These are phyloP conservation scores for Mychonastes homosphaera DNA, from an alignment of 139 green algal genomes.

Conservation along the genomic window DNA sequence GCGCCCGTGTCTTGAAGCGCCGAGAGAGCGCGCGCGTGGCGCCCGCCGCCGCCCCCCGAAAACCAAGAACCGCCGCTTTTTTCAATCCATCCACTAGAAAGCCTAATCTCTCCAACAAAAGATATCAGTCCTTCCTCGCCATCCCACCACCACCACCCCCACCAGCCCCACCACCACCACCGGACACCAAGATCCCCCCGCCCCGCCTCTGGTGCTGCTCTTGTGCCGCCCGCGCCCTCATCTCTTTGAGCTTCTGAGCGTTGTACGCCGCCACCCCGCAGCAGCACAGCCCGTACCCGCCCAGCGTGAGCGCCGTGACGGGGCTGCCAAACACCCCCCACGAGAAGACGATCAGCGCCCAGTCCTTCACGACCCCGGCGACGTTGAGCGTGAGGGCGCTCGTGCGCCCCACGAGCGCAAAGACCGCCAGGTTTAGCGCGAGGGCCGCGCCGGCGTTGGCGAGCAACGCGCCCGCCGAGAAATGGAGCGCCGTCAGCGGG, in stretches of 20 bases:
- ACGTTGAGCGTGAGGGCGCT: conserved; percentile 97
- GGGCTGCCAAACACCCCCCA: conserved; percentile 75
- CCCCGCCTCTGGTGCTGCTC: conserved; percentile 28
- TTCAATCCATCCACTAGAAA: neutral
- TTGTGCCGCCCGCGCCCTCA: conserved; percentile 35
- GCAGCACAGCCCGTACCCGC: conserved; percentile 61
- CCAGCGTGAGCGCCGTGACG: conserved; percentile 76
- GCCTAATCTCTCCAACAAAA: too few species aligned
- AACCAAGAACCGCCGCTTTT: neutral
- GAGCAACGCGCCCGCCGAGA: conserved; percentile 68
- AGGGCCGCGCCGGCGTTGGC: conserved; percentile 81
- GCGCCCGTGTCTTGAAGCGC: too few species aligned
- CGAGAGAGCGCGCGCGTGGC: too few species aligned
- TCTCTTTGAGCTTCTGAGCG: conserved; percentile 61
- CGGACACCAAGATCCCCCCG: neutral
- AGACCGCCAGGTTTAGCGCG: conserved; percentile 50
- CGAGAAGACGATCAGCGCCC: conserved; percentile 91
- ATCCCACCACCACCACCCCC: too few species aligned
- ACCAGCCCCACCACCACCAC: neutral
- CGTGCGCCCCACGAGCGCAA: conserved; percentile 55
- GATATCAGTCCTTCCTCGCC: too few species aligned
- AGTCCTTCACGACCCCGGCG: conserved; percentile 96
- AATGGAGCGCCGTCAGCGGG: conserved; percentile 15
- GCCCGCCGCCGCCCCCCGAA: too few species aligned
- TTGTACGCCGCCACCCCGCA: conserved; percentile 55